Evolutionary conservation across 306 rosid genomes (phyloP).

Genomic region (Oxytropis ochrocephala): DNA sequence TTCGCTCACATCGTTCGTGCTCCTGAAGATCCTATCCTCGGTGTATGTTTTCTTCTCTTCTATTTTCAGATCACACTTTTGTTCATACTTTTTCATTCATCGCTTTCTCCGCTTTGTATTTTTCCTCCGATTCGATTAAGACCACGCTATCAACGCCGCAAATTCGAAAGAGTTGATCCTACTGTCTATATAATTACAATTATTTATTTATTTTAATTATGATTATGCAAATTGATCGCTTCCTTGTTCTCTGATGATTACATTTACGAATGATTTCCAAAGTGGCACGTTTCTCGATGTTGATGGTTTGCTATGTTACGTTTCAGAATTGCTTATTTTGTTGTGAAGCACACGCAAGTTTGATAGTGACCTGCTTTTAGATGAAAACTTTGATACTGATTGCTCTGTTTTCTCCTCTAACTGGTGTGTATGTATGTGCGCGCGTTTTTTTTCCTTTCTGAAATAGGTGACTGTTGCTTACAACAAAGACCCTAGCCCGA

Average conservation of each 20-base stretch:
- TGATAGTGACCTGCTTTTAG: background rate
- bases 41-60: slow-evolving; percentile 33
- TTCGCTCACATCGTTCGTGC: slow-evolving; percentile 79
- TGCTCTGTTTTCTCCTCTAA: background rate
- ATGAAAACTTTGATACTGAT: background rate
- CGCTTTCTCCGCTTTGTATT: background rate
- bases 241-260: background rate
- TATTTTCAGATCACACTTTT: background rate
- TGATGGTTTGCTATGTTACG: slow-evolving; percentile 1
- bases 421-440: background rate
- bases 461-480: slow-evolving; percentile 84
- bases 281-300: background rate
- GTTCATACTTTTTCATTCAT: background rate
- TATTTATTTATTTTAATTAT: background rate
- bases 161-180: background rate
- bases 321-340: background rate
- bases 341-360: background rate
- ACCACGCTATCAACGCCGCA: background rate
- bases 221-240: background rate
- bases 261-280: background rate
- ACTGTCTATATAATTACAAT: background rate
- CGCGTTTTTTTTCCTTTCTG: background rate
- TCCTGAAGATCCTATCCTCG: slow-evolving; percentile 98
- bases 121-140: background rate
- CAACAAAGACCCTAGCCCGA: slow-evolving; percentile 87